These are phyloP conservation scores for Apostasia shenzhenica DNA, from an alignment of 106 monocot genomes.

Conservation along the genomic window DNA sequence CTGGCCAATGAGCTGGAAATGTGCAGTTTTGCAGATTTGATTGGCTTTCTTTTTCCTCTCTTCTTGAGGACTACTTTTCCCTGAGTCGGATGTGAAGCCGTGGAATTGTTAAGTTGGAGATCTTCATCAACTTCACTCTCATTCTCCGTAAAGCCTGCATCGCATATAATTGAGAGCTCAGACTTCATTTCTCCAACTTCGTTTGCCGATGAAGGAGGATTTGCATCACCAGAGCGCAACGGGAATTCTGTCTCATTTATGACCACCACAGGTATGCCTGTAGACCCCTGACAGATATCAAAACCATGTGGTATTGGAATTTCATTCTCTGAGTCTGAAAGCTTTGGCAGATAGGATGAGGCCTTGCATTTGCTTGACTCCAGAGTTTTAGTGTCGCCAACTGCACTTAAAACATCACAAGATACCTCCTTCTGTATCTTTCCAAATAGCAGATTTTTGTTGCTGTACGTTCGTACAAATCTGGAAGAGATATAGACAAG, in stretches of 20 bases:
- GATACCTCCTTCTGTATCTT: slow-evolving; percentile 52
- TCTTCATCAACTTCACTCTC: not conserved
- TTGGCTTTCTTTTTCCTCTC: slow-evolving; percentile 24
- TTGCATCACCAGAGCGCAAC: not conserved
- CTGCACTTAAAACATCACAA: slow-evolving; percentile 23
- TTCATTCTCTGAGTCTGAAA: not conserved
- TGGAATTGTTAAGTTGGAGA: slow-evolving; percentile 13
- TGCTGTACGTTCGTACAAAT: slow-evolving; percentile 47
- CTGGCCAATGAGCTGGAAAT: slow-evolving; percentile 28
- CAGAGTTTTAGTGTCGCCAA: not conserved
- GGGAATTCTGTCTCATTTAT: slow-evolving; percentile 4
- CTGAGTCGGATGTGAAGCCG: slow-evolving; percentile 6
- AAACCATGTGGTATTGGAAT: not conserved
- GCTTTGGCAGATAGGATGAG: not conserved
- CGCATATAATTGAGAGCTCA: not conserved
- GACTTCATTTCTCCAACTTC: slow-evolving; percentile 3
- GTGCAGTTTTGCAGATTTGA: slow-evolving; percentile 24
- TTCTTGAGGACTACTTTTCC: slow-evolving; percentile 22
- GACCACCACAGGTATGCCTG: not conserved
- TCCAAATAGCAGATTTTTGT: slow-evolving; percentile 49
- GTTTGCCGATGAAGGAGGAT: not conserved
- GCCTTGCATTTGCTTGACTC: not conserved
- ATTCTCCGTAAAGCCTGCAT: slow-evolving; percentile 1
- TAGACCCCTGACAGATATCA: not conserved
- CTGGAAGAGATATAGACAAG: slow-evolving; percentile 9